phyloP scores from a whole-genome alignment of 495 filamentous ascomycete species.

The Baudoinia panamericana region DNA sequence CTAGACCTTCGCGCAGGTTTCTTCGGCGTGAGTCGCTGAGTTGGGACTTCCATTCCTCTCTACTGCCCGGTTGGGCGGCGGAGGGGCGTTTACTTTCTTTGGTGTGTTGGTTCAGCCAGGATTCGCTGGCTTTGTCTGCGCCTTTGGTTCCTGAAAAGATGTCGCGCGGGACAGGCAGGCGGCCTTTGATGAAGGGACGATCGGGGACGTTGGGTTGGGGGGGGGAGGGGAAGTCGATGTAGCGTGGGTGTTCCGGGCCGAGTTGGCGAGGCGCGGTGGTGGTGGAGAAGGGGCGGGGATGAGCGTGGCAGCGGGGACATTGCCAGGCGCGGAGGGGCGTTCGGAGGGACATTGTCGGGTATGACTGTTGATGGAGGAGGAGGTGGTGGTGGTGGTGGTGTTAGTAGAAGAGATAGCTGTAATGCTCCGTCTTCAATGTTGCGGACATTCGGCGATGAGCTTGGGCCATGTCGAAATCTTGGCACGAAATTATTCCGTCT shows the following conservation, averaged over 20 bases:
- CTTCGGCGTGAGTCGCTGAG: slow-evolving; percentile 47
- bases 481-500: slow-evolving; percentile 3
- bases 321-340: slow-evolving; percentile 6
- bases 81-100: slow-evolving; percentile 22
- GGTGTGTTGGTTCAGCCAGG: slow-evolving; percentile 37
- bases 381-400: too few species aligned
- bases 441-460: too few species aligned
- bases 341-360: slow-evolving; percentile 8
- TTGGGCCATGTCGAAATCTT: too few species aligned
- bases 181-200: slow-evolving; percentile 49
- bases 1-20: slow-evolving; percentile 51
- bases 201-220: slow-evolving; percentile 31
- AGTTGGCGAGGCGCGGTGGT: slow-evolving; percentile 27
- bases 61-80: slow-evolving; percentile 14
- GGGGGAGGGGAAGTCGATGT: slow-evolving; percentile 57
- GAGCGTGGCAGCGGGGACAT: slow-evolving; percentile 13
- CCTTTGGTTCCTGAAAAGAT: slow-evolving; percentile 44
- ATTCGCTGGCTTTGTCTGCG: slow-evolving; percentile 32
- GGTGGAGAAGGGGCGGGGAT: slow-evolving; percentile 36
- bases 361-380: background rate
- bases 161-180: slow-evolving; percentile 54
- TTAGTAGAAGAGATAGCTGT: background rate
- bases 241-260: slow-evolving; percentile 58
- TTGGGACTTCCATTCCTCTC: slow-evolving; percentile 47
- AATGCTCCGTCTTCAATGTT: too few species aligned